phyloP scores from a whole-genome alignment of 73 alveolate species.

The Stentor roeselii region DNA sequence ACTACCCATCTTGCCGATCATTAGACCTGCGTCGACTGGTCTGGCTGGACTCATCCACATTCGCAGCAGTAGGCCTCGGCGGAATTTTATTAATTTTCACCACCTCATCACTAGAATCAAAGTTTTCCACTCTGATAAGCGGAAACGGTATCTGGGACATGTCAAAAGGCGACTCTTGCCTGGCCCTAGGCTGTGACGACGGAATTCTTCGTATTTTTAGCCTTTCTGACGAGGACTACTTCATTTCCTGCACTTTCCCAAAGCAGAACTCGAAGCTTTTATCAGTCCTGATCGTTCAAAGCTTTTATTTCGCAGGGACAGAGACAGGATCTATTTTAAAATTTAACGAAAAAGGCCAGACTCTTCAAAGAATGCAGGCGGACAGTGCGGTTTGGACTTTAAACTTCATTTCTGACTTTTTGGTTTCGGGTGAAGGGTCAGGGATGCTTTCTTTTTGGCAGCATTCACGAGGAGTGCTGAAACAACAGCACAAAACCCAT shows the following conservation, averaged over 20 bases:
- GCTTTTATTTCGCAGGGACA: background rate
- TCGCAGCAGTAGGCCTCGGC: background rate
- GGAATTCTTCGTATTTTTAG: slow-evolving; percentile 2
- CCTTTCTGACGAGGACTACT: background rate
- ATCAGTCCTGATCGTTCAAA: background rate
- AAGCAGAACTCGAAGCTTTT: background rate
- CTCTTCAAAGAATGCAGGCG: background rate
- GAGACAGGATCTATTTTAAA: background rate
- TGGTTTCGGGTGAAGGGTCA: slow-evolving; percentile 11
- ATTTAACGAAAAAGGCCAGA: background rate
- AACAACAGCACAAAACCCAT: slow-evolving; percentile 9
- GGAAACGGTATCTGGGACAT: slow-evolving; percentile 22
- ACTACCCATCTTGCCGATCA: background rate
- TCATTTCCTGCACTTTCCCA: background rate
- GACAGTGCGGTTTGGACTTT: background rate
- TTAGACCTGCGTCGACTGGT: background rate
- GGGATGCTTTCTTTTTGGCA: slow-evolving; percentile 3
- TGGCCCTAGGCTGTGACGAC: background rate
- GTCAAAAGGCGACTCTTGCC: background rate
- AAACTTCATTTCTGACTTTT: background rate
- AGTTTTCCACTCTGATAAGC: background rate
- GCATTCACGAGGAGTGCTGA: background rate
- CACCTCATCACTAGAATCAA: background rate
- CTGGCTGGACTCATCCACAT: background rate
- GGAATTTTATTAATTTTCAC: background rate